phyloP scores from a whole-genome alignment of 2,329 filamentous ascomycete genomes.

The Cordyceps tenuipes region DNA sequence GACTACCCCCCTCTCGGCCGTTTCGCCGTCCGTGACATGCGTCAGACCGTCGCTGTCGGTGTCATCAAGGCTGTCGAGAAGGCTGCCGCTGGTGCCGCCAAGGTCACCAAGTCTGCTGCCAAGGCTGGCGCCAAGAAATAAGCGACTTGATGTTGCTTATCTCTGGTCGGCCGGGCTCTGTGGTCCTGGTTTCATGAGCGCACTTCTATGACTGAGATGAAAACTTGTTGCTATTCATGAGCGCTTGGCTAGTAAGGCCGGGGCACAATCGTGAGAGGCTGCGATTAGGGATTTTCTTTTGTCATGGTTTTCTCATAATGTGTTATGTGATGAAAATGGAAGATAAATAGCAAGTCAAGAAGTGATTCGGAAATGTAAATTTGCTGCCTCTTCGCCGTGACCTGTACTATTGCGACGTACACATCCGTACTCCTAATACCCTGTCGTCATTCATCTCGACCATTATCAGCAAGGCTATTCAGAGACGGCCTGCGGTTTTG shows the following conservation, averaged over 20 bases:
- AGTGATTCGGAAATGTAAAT: conserved; percentile 23
- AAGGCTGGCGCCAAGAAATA: conserved; percentile 66
- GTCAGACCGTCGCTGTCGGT: conserved; percentile 82
- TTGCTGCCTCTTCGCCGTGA: background rate
- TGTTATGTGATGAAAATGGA: conserved; percentile 33
- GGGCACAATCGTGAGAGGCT: conserved; percentile 37
- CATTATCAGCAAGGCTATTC: too few species aligned
- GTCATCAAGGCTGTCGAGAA: conserved; percentile 86
- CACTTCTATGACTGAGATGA: conserved; percentile 39
- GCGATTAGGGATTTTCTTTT: conserved; percentile 28
- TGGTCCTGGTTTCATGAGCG: conserved; percentile 25
- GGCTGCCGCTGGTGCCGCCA: conserved; percentile 46
- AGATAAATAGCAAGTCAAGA: conserved; percentile 41
- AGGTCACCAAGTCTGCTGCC: conserved; percentile 65
- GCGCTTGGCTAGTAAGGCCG: conserved; percentile 32
- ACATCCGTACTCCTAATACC: too few species aligned
- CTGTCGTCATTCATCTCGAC: too few species aligned
- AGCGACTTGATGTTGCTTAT: conserved; percentile 24
- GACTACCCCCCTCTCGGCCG: conserved; percentile 98
- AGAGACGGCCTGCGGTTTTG: too few species aligned
- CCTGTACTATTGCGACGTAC: background rate
- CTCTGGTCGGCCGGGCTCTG: conserved; percentile 16
- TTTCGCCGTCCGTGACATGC: conserved; percentile 99
- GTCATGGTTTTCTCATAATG: conserved; percentile 35
- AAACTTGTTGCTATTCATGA: conserved; percentile 34